Base-by-base conservation (phyloP, 2,329 filamentous ascomycete genomes). In the Ceratocystis albifundus region DNA sequence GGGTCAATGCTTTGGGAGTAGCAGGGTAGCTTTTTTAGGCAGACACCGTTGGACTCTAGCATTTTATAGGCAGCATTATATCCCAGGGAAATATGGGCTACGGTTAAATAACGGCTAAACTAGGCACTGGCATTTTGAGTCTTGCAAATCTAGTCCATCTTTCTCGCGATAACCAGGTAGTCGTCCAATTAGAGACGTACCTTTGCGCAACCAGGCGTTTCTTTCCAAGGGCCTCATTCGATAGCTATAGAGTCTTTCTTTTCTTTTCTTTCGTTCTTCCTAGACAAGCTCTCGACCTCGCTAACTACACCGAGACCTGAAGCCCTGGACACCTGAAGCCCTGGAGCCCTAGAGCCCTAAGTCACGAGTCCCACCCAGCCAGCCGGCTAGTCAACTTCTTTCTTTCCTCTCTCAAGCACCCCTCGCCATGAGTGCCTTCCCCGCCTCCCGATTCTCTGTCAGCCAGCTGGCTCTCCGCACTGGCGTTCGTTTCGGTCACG, bases 401-500 rank as follows among this genome's bases (percentile, higher is more conserved):
- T 36, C 59, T 44, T 62, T 66, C 53, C 67, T n/a, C 65, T 62
- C 59, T 62, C 46, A 5, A 20, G 10, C 48, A 25, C 20, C 65
- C 62, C 55, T 48, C 69, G 70, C 71, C 69, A 72, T 75, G 70
- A 73, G 72, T 70, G 69, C 72, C 70, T 72, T 71, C 59, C 71
- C 75, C 66, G 70, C 72, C 55, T 70, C 73, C 66, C 73, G 74
- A 69, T 66, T 68, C 41, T 62, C 61, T 66, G 48, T 80, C 68
- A 75, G 74, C 72, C 77, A 75, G 72, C 74, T 81, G 72, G 76
- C 78, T 32, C 66, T 75, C 48, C 73, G 75, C 70, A 75, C 75
- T 69, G 78, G 75, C 70, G 71, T 78, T 69, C 79, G 80, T 67
- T 73, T 77, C 67, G 75, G 71, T 30, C 72, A 74, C 64, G 71